Evolutionary conservation across 768 basidiomycete species (phyloP).

Genomic region (Panaeolus cyanescens): DNA sequence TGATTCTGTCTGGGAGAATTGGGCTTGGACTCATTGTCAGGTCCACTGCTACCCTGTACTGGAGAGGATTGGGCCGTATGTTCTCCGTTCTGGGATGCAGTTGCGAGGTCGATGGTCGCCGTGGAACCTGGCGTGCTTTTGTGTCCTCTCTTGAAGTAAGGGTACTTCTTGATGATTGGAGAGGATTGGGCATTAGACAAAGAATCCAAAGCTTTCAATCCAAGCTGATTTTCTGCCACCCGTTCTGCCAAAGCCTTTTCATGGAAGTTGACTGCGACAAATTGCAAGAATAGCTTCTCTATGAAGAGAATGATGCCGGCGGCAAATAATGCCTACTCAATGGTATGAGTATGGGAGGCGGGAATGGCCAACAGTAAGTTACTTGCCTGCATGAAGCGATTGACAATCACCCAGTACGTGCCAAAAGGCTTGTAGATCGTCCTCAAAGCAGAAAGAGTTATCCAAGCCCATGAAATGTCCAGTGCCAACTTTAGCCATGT

Average conservation of each 20-base stretch:
- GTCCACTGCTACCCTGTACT: conserved; percentile 7
- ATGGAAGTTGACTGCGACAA: conserved; percentile 82
- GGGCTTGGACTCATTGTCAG: conserved; percentile 2
- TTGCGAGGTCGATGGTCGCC: conserved; percentile 36
- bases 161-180: conserved; percentile 32
- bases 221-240: conserved; percentile 67
- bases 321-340: conserved; percentile 43
- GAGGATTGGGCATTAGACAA: conserved; percentile 67
- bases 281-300: conserved; percentile 64
- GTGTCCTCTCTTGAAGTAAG: conserved; percentile 47
- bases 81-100: conserved; percentile 1
- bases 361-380: not conserved
- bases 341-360: not conserved
- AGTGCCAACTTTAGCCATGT: too few species aligned
- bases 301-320: conserved; percentile 42
- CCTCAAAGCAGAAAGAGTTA: conserved; percentile 65
- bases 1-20: conserved; percentile 11
- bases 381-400: conserved; percentile 69
- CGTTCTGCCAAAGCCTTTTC: conserved; percentile 75
- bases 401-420: conserved; percentile 66
- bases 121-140: conserved; percentile 38
- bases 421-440: conserved; percentile 60
- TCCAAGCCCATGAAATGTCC: conserved; percentile 74
- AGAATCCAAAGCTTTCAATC: conserved; percentile 68
- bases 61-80: conserved; percentile 12